These are phyloP conservation scores for Pichia sp. DNA, from an alignment of 1,139 yeast genomes.

Conservation along the genomic window DNA sequence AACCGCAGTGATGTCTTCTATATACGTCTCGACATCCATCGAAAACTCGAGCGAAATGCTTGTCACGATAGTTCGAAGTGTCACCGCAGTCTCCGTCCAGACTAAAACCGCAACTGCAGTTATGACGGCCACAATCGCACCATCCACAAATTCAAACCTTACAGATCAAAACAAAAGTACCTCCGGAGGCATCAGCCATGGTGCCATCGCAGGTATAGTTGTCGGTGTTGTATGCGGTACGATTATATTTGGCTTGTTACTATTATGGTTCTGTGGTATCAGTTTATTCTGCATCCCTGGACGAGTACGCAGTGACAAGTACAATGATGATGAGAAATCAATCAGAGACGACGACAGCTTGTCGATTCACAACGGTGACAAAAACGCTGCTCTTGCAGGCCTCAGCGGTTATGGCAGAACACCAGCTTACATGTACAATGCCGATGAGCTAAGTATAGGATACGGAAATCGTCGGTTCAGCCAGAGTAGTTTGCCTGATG, in stretches of 20 bases:
- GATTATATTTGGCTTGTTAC: slow-evolving; percentile 35
- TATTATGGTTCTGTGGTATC: slow-evolving; percentile 39
- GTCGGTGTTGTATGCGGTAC: slow-evolving; percentile 60
- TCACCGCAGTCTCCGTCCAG: slow-evolving; percentile 18
- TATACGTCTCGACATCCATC: slow-evolving; percentile 29
- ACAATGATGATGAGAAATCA: slow-evolving; percentile 31
- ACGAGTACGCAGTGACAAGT: slow-evolving; percentile 34
- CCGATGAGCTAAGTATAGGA: slow-evolving; percentile 29
- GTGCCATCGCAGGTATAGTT: slow-evolving; percentile 73
- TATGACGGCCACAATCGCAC: slow-evolving; percentile 16
- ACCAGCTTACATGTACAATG: slow-evolving; percentile 19
- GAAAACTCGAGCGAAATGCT: slow-evolving; percentile 21
- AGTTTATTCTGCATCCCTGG: slow-evolving; percentile 31
- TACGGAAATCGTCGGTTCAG: slow-evolving; percentile 49
- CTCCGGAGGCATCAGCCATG: slow-evolving; percentile 33
- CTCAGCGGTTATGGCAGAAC: slow-evolving; percentile 17
- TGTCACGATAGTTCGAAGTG: slow-evolving; percentile 25
- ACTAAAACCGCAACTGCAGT: slow-evolving; percentile 18
- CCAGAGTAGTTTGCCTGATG: slow-evolving; percentile 69
- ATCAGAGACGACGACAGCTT: slow-evolving; percentile 14
- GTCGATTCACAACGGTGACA: slow-evolving; percentile 12
- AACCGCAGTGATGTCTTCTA: slow-evolving; percentile 13
- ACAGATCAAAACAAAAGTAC: slow-evolving; percentile 3
- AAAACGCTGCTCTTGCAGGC: slow-evolving; percentile 8
- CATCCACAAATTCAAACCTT: slow-evolving; percentile 14